Evolutionary conservation across 2,329 filamentous ascomycete genomes (phyloP), one percentile per base, ranked within the genome.

Genomic region (Trichophyton rubrum): DNA sequence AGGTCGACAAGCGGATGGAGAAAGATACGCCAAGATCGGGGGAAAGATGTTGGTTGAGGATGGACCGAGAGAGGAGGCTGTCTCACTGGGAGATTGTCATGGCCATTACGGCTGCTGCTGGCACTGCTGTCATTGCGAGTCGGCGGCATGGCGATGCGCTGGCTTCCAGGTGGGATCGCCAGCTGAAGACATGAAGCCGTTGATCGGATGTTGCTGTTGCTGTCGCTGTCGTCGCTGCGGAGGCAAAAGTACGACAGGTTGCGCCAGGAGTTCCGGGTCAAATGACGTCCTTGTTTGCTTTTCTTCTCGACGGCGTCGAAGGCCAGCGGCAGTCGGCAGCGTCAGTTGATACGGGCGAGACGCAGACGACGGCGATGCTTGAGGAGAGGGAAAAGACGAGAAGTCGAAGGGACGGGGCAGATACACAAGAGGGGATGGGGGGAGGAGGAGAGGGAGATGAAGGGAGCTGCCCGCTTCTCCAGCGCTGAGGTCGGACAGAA

Each of bases 271-370:
- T 33, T 35, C 33, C 51, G 51, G 27, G 51, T 55, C 51, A 55
- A 55, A 55, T 55, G 51, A 55, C 51, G 51, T 55, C 51, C 45
- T 27, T 51, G 8, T 43, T 43, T 43, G n/a, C 40, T 51, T 22
- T 51, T 24, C 24, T 24, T 51, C 22, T 51, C 45, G 22, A 22
- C 9, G 45, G 9, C 20, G 8, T 11, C 33, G 33, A 35, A 11
- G 33, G 11, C 33, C 33, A 35, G 8, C 33, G 33, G 33, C 33
- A 35, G 8, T 11, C 8, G 33, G 33, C 33, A 38, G 27, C 13
- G 33, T 38, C 33, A 51, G 45, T 24, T 27, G 8, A 51, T 27
- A 15, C 22, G 45, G 45, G n/a, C 17, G 43, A 47, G 43, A 47
- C 11, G 38, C 38, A 41, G 47, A 51, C 27, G 47, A 51, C 11